phyloP scores from a whole-genome alignment of 305 asterid genomes.

The Fraxinus sp. region DNA sequence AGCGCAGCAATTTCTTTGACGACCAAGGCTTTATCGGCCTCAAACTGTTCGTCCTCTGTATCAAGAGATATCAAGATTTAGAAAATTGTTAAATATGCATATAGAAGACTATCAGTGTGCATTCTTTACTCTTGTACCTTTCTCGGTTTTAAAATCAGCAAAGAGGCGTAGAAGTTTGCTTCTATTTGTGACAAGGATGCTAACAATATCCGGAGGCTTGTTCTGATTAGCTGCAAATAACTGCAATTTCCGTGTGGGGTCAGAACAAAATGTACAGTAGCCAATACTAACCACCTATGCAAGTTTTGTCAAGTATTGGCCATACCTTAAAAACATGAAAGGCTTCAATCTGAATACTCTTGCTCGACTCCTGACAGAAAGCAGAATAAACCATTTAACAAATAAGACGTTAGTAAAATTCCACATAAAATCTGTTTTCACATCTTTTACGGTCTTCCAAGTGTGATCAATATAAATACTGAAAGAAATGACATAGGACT shows the following conservation, averaged over 20 bases:
- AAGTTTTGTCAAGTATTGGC: slow-evolving; percentile 1
- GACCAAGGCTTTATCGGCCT: slow-evolving; percentile 95
- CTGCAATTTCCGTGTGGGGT: slow-evolving; percentile 40
- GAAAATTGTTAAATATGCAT: neutral
- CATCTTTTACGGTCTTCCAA: neutral
- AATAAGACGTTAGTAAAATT: neutral
- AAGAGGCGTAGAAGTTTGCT: slow-evolving; percentile 96
- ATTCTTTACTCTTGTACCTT: slow-evolving; percentile 37
- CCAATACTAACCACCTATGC: neutral
- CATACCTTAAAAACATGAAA: slow-evolving; percentile 96
- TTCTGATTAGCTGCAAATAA: slow-evolving; percentile 89
- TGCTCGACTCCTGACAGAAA: slow-evolving; percentile 85
- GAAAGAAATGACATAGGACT: neutral
- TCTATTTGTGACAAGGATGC: slow-evolving; percentile 78
- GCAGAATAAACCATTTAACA: neutral
- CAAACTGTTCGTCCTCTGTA: slow-evolving; percentile 93
- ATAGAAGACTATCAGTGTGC: neutral
- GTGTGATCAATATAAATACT: neutral
- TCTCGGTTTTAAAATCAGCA: slow-evolving; percentile 83
- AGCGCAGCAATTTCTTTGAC: slow-evolving; percentile 91
- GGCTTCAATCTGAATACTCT: slow-evolving; percentile 92
- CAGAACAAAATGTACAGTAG: neutral
- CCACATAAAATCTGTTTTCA: neutral
- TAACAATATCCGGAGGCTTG: slow-evolving; percentile 80
- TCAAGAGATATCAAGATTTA: slow-evolving; percentile 19